phyloP scores from a whole-genome alignment of 176 grass and related monocot genomes.

The Luzula sylvatica region DNA sequence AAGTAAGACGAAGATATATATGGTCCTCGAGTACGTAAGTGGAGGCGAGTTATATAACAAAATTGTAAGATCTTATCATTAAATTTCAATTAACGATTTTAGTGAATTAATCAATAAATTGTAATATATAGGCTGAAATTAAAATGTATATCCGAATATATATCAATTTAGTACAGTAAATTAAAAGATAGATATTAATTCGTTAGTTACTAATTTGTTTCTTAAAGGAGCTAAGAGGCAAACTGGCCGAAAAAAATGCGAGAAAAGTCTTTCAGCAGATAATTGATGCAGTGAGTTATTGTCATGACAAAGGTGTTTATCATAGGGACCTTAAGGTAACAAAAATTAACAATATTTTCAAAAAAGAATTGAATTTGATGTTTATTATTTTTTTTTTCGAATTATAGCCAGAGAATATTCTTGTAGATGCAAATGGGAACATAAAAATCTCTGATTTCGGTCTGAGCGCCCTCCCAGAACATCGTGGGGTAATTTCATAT shows the following conservation, averaged over 20 bases:
- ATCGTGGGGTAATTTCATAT: slow-evolving; percentile 47
- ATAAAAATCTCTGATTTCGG: slow-evolving; percentile 98
- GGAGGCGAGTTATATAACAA: slow-evolving; percentile 82
- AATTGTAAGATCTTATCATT: slow-evolving; percentile 53
- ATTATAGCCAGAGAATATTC: slow-evolving; percentile 83
- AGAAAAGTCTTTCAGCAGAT: slow-evolving; percentile 88
- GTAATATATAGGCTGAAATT: no score
- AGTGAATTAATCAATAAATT: no score
- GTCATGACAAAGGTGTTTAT: slow-evolving; percentile 85
- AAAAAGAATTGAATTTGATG: background rate
- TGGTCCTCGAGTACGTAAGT: slow-evolving; percentile 82
- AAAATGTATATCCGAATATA: no score
- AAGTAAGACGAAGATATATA: slow-evolving; percentile 94
- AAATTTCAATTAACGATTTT: no score
- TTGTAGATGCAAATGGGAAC: slow-evolving; percentile 86
- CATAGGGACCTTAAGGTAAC: slow-evolving; percentile 86
- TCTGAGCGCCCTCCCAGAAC: slow-evolving; percentile 67
- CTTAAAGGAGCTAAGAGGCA: slow-evolving; percentile 19
- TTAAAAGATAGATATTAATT: no score
- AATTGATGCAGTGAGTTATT: slow-evolving; percentile 83
- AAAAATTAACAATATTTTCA: slow-evolving; percentile 2
- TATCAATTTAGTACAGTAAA: no score
- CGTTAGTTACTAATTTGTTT: background rate
- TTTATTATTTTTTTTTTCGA: no score
- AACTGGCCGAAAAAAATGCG: slow-evolving; percentile 50